Percentiles rank a stretch among this genome's conserved stretches.
Evolutionary conservation across 1,284 basidiomycete genomes (phyloP).

Genomic region (Lignosus rhinocerotis): DNA sequence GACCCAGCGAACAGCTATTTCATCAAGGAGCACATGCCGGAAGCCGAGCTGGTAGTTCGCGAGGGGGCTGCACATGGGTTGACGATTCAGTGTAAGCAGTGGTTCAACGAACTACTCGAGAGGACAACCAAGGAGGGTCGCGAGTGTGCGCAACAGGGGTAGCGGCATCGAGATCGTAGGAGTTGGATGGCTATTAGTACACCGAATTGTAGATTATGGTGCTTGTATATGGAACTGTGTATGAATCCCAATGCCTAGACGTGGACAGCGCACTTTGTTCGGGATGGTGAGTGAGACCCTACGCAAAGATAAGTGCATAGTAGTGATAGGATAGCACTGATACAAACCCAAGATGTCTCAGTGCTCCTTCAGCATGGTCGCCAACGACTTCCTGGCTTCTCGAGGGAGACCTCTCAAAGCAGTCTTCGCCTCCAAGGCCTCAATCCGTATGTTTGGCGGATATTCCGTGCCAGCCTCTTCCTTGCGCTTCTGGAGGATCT

Average conservation of each 20-base stretch:
- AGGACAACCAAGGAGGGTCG: conserved; percentile 55
- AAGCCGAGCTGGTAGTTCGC: conserved; percentile 70
- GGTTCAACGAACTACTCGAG: conserved; percentile 63
- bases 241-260: neutral
- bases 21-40: conserved; percentile 64
- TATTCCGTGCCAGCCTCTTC: conserved; percentile 38
- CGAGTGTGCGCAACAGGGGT: conserved; percentile 25
- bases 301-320: neutral
- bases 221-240: neutral
- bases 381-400: conserved; percentile 37
- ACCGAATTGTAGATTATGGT: conserved; percentile 3
- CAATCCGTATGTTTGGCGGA: conserved; percentile 47
- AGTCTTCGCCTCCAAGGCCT: conserved; percentile 39
- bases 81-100: conserved; percentile 49
- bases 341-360: conserved; percentile 4
- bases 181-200: neutral
- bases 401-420: conserved; percentile 39
- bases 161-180: neutral
- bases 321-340: neutral
- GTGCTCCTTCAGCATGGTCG: conserved; percentile 41
- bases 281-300: neutral
- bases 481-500: conserved; percentile 42
- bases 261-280: neutral
- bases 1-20: conserved; percentile 54
- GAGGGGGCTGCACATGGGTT: conserved; percentile 70